A percentile compares a stretch with the other conserved stretches of the same genome.
These are phyloP conservation scores for Tetraselmis chui DNA, from an alignment of 139 green algal species.

Conservation along the genomic window DNA sequence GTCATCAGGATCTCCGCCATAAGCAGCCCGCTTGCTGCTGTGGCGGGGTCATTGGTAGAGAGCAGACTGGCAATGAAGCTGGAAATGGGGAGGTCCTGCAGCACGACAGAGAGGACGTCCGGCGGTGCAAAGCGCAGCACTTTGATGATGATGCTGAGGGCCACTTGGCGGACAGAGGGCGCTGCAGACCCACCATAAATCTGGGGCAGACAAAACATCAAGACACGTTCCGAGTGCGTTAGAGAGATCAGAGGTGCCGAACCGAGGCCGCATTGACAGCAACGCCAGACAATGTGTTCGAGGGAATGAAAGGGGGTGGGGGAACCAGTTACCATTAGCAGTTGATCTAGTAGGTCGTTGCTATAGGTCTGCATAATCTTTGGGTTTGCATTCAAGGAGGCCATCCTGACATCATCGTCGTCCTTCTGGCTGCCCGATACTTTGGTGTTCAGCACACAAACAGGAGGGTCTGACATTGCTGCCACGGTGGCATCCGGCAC, in stretches of 20 bases:
- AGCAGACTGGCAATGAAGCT: conserved; percentile 79
- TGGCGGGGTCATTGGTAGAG: conserved; percentile 42
- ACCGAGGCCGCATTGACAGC: too few relatives aligned
- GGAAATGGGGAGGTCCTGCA: conserved; percentile 64
- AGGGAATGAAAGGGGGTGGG: too few relatives aligned
- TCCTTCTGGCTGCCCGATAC: not conserved
- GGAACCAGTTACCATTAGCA: conserved; percentile 68
- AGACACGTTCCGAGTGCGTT: too few relatives aligned
- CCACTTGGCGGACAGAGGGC: conserved; percentile 48
- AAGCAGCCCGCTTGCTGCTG: conserved; percentile 29
- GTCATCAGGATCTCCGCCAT: conserved; percentile 84
- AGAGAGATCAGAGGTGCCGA: too few relatives aligned
- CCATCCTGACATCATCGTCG: not conserved
- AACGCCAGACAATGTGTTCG: too few relatives aligned
- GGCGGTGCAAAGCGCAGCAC: conserved; percentile 50
- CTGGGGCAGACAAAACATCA: conserved; percentile 28
- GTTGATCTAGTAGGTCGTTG: conserved; percentile 61
- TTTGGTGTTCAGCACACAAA: conserved; percentile 16
- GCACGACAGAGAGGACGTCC: conserved; percentile 44
- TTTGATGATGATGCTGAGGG: conserved; percentile 61
- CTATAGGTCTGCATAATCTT: conserved; percentile 47
- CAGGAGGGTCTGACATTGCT: conserved; percentile 27
- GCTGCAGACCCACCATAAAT: conserved; percentile 54
- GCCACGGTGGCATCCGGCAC: conserved; percentile 50
- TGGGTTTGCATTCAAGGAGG: conserved; percentile 41